These are phyloP conservation scores for Periconia digitata DNA, from an alignment of 2,329 filamentous ascomycete genomes.

Conservation along the genomic window DNA sequence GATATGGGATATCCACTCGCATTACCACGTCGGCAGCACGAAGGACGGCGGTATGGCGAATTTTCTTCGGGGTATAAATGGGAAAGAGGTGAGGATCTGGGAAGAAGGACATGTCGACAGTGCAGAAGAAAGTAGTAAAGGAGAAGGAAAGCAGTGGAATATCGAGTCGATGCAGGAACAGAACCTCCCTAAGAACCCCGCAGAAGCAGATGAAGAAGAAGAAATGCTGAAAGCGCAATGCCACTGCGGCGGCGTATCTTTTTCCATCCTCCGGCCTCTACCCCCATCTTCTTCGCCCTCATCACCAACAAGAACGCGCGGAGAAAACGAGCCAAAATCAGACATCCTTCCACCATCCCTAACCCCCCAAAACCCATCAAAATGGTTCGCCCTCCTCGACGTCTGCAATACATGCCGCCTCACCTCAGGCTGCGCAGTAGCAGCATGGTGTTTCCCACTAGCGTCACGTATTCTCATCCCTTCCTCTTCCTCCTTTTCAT, in stretches of 20 bases:
- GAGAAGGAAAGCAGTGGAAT: background rate
- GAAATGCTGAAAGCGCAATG: slow-evolving; percentile 50
- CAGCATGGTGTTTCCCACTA: slow-evolving; percentile 68
- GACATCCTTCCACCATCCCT: slow-evolving; percentile 51
- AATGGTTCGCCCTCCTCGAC: slow-evolving; percentile 61
- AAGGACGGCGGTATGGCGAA: slow-evolving; percentile 18
- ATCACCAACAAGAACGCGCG: background rate
- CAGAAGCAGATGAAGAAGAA: background rate
- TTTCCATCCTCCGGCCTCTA: slow-evolving; percentile 60
- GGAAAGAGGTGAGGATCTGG: slow-evolving; percentile 30
- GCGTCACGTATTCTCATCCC: slow-evolving; percentile 57
- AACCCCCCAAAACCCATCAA: slow-evolving; percentile 56
- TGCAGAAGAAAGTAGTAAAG: background rate
- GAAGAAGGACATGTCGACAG: slow-evolving; percentile 6
- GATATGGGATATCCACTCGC: slow-evolving; percentile 16
- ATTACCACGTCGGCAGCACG: background rate
- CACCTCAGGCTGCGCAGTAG: slow-evolving; percentile 62
- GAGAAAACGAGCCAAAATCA: slow-evolving; percentile 51
- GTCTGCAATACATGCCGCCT: slow-evolving; percentile 64
- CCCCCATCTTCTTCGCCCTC: background rate
- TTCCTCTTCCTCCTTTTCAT: slow-evolving; percentile 12
- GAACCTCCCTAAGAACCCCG: slow-evolving; percentile 1
- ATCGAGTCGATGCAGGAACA: background rate
- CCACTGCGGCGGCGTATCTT: slow-evolving; percentile 58
- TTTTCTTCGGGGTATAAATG: slow-evolving; percentile 30